These are phyloP conservation scores for Claviceps arundinis DNA, from an alignment of 2,329 filamentous ascomycete genomes.

Conservation along the genomic window DNA sequence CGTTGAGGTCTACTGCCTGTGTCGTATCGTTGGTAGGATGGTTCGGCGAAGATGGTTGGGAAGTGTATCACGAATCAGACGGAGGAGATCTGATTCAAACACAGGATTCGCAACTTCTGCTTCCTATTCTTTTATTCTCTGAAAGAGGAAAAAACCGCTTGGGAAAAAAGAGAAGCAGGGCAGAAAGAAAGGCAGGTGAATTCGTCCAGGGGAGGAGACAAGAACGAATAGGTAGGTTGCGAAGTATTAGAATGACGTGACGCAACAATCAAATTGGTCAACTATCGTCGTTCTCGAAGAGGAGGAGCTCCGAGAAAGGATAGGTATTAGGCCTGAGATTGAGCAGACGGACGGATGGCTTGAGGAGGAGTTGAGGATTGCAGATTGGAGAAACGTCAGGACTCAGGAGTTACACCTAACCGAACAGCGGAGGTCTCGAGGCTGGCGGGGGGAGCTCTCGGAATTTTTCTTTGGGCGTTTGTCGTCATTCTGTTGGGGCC, in stretches of 20 bases:
- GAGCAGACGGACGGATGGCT: neutral
- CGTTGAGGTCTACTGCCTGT: neutral
- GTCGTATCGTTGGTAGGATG: neutral
- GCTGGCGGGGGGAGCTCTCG: neutral
- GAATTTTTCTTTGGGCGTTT: constrained; percentile 3
- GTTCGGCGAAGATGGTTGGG: constrained; percentile 1
- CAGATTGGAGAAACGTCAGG: neutral
- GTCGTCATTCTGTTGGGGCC: constrained; percentile 8
- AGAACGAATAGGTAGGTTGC: constrained; percentile 1
- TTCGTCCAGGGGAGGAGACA: constrained; percentile 5
- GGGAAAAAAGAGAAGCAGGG: neutral
- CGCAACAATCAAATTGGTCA: neutral
- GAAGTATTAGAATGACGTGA: neutral
- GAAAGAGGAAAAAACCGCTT: neutral
- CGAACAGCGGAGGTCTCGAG: neutral
- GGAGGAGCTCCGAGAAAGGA: constrained; percentile 6
- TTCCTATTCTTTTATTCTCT: neutral
- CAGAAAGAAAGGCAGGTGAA: neutral
- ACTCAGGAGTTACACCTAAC: neutral
- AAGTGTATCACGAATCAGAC: neutral
- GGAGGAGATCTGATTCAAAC: neutral
- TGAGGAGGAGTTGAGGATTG: neutral
- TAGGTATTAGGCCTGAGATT: neutral
- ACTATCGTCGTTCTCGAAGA: constrained; percentile 2
- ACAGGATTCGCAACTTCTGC: neutral